Evolutionary conservation across 352 stramenopile species (phyloP).

Genomic region (Phytopythium litorale): DNA sequence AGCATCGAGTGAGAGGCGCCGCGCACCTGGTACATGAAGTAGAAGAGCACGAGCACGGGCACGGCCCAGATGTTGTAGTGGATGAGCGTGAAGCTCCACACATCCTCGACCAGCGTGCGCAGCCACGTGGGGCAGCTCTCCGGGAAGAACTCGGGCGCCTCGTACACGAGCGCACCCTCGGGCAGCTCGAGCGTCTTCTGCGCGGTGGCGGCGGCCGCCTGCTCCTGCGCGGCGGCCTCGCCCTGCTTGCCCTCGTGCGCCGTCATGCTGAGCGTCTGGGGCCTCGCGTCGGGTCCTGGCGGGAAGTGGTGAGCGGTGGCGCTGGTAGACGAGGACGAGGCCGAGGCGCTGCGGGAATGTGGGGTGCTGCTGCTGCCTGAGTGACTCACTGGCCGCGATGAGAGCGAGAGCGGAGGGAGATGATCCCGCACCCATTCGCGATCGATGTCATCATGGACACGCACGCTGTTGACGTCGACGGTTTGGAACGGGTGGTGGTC

Average conservation of each 20-base stretch:
- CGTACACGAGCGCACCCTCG: slow-evolving; percentile 33
- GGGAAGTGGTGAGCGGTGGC: not conserved
- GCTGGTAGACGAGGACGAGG: not conserved
- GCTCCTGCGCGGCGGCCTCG: slow-evolving; percentile 6
- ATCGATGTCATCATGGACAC: slow-evolving; percentile 7
- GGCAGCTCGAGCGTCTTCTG: slow-evolving; percentile 5
- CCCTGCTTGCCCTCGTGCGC: slow-evolving; percentile 15
- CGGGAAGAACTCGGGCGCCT: slow-evolving; percentile 40
- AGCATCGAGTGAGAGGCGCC: not conserved
- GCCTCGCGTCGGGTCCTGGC: not conserved
- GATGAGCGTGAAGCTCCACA: slow-evolving; percentile 62
- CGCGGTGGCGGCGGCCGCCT: slow-evolving; percentile 4
- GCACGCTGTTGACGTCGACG: slow-evolving; percentile 9
- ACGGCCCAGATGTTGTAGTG: slow-evolving; percentile 73
- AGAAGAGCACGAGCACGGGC: slow-evolving; percentile 49
- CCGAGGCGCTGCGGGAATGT: not conserved
- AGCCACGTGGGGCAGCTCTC: slow-evolving; percentile 36
- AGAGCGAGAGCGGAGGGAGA: not conserved
- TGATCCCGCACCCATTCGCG: slow-evolving; percentile 1
- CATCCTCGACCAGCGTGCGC: slow-evolving; percentile 30
- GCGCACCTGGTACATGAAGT: slow-evolving; percentile 51
- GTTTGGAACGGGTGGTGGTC: not conserved
- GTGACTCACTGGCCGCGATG: not conserved
- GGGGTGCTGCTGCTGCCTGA: not conserved
- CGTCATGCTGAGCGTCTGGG: slow-evolving; percentile 12